Evolutionary conservation across 2,329 filamentous ascomycete species (phyloP).

Genomic region (Penicillium frequentans): DNA sequence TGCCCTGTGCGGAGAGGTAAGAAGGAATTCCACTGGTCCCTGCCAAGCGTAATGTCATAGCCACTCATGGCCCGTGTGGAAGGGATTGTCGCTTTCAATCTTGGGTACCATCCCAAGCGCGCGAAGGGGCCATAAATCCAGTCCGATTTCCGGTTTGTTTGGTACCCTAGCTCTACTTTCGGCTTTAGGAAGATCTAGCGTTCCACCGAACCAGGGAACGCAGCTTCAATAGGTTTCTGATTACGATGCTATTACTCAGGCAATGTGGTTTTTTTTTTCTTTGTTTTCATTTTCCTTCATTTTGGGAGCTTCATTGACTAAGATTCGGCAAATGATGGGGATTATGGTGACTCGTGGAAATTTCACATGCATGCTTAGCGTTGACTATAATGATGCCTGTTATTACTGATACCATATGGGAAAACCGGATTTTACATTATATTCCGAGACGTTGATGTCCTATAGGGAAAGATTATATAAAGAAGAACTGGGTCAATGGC

Average conservation of each 20-base stretch:
- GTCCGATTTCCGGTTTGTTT: not conserved
- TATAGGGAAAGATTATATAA: not conserved
- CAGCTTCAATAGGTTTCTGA: not conserved
- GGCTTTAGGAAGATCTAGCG: slow-evolving; percentile 1
- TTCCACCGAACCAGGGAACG: slow-evolving; percentile 5
- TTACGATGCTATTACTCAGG: not conserved
- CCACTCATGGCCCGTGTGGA: not conserved
- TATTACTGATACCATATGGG: not conserved
- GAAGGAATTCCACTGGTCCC: not conserved
- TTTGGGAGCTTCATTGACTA: not conserved
- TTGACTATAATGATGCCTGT: no score
- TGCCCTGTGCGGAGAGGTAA: slow-evolving; percentile 1
- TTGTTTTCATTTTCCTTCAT: not conserved
- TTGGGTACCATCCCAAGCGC: not conserved
- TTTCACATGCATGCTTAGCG: no score
- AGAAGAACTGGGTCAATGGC: not conserved
- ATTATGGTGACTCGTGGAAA: no score
- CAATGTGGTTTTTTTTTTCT: not conserved
- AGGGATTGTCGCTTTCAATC: not conserved
- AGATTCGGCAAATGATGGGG: no score
- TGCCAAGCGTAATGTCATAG: not conserved
- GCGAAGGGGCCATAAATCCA: not conserved
- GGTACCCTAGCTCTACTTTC: not conserved
- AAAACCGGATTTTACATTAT: no score
- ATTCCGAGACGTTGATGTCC: not conserved